A percentile compares a stretch with the other conserved stretches of the same genome.
Evolutionary conservation across 805 yeast species (phyloP).

Genomic region (Candida sithepensis): DNA sequence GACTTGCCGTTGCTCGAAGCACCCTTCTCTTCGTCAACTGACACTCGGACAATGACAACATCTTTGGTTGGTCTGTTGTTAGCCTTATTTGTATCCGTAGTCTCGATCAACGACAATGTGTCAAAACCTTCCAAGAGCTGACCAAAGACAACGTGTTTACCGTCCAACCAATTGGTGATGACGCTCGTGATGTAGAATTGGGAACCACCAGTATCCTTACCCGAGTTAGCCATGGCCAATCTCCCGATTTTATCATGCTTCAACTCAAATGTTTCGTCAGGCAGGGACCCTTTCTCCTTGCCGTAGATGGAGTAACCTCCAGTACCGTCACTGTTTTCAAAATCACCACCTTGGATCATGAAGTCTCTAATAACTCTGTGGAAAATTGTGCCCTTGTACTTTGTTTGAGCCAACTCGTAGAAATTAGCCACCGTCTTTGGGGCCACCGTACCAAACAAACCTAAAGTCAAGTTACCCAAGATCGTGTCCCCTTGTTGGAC

Average conservation of each 20-base stretch:
- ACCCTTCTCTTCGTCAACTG: too few relatives aligned
- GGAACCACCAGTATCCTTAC: slow-evolving; percentile 57
- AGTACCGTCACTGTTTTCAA: slow-evolving; percentile 58
- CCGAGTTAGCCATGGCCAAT: slow-evolving; percentile 50
- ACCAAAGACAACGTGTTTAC: slow-evolving; percentile 73
- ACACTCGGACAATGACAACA: slow-evolving; percentile 36
- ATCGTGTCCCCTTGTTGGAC: slow-evolving; percentile 30
- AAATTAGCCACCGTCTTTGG: slow-evolving; percentile 66
- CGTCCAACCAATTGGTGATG: slow-evolving; percentile 50
- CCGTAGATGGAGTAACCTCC: slow-evolving; percentile 86
- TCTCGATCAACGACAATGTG: slow-evolving; percentile 57
- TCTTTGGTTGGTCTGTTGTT: slow-evolving; percentile 41
- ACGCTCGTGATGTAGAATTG: slow-evolving; percentile 67
- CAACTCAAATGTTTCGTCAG: slow-evolving; percentile 64
- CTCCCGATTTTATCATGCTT: slow-evolving; percentile 47
- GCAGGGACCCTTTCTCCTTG: slow-evolving; percentile 42
- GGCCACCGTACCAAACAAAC: slow-evolving; percentile 60
- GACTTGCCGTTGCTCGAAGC: neutral
- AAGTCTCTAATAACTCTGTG: slow-evolving; percentile 71
- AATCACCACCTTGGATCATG: slow-evolving; percentile 89
- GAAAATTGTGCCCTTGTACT: slow-evolving; percentile 59
- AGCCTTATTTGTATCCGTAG: slow-evolving; percentile 40
- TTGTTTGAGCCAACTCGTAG: slow-evolving; percentile 41
- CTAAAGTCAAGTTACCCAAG: slow-evolving; percentile 49
- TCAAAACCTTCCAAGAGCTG: slow-evolving; percentile 68